These are phyloP conservation scores for Paramyrothecium sp. DNA, from an alignment of 2,329 filamentous ascomycete species.

Conservation along the genomic window DNA sequence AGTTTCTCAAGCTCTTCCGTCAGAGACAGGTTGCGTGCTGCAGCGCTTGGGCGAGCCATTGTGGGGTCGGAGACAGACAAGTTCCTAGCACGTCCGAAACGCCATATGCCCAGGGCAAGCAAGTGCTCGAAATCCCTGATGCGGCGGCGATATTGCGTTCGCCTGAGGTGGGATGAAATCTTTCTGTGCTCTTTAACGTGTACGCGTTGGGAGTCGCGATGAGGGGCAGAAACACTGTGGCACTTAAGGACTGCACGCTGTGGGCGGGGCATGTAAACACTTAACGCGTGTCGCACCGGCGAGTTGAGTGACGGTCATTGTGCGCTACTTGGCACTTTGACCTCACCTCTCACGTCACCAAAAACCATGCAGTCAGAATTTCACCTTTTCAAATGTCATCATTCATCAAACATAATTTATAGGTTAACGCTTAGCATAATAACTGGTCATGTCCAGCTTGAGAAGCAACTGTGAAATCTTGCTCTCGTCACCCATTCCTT, in stretches of 20 bases:
- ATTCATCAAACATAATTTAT: not conserved
- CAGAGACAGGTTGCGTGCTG: conserved; percentile 65
- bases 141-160: no score
- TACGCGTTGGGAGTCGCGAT: not conserved
- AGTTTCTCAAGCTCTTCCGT: conserved; percentile 95
- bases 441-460: conserved; percentile 69
- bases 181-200: not conserved
- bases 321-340: not conserved
- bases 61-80: not conserved
- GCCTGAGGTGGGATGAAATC: no score
- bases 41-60: conserved; percentile 50
- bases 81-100: not conserved
- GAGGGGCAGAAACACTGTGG: not conserved
- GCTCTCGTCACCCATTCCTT: conserved; percentile 47
- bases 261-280: not conserved
- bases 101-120: not conserved
- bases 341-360: no score
- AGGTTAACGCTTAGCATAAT: conserved; percentile 48
- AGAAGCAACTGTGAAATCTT: conserved; percentile 67
- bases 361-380: no score
- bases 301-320: not conserved
- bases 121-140: no score
- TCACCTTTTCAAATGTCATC: no score
- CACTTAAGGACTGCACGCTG: not conserved
- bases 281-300: not conserved